A percentile compares a stretch with the other conserved stretches of the same genome.
Conservation (phyloP, 2,329 filamentous ascomycete species). For the Aspergillus ochraceus region DNA sequence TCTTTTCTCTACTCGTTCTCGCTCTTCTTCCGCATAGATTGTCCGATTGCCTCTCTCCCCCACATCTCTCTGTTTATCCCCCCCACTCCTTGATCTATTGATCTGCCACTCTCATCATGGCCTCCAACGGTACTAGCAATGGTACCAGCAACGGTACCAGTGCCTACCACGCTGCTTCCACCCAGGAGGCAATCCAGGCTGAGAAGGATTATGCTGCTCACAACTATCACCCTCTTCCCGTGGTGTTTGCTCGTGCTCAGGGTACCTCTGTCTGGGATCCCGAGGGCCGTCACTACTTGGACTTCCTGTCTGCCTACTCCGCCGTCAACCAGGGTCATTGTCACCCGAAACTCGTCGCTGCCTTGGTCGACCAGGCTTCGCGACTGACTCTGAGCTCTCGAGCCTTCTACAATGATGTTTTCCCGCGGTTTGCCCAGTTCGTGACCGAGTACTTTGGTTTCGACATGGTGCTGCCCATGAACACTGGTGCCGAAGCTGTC, state of each 20-base stretch:
- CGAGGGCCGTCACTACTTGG: constrained; percentile 90
- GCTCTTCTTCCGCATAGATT: not conserved
- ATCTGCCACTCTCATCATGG: constrained; percentile 19
- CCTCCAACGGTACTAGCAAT: constrained; percentile 29
- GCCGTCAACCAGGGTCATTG: constrained; percentile 98
- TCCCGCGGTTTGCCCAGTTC: constrained; percentile 92
- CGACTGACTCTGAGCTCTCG: constrained; percentile 88
- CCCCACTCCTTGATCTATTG: not conserved
- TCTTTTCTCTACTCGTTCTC: not conserved
- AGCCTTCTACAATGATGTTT: constrained; percentile 98
- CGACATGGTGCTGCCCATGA: constrained; percentile 98
- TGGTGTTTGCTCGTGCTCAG: constrained; percentile 84
- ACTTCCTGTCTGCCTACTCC: constrained; percentile 97
- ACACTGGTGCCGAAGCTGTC: constrained; percentile 93
- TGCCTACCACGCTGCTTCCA: constrained; percentile 73
- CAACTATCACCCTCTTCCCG: constrained; percentile 96
- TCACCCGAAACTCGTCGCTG: constrained; percentile 92
- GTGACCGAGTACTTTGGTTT: constrained; percentile 87
- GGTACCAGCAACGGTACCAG: constrained; percentile 34
- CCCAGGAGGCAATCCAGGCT: constrained; percentile 72
- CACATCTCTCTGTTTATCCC: not conserved
- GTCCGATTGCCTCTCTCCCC: not conserved
- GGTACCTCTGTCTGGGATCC: constrained; percentile 95
- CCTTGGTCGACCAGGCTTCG: constrained; percentile 83
- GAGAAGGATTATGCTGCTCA: constrained; percentile 89